Percentiles rank a stretch among this genome's conserved stretches.
Conservation (phyloP, 2,329 filamentous ascomycete genomes). For the Amauroascus niger region DNA sequence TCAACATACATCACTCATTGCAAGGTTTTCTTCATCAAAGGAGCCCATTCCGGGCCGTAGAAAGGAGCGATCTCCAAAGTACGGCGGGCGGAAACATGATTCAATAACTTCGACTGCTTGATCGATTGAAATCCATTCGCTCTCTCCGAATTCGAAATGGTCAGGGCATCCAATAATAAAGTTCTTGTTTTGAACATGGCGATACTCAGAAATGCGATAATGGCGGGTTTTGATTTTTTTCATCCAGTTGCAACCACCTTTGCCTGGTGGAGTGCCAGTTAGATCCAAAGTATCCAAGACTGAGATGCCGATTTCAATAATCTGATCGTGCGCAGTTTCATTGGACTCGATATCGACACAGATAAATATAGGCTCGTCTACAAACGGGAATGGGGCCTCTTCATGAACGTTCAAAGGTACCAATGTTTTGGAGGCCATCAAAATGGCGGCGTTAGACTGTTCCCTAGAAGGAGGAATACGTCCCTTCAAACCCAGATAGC, state of each 20-base stretch:
- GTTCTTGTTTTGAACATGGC: constrained; percentile 53
- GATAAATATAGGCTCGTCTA: constrained; percentile 58
- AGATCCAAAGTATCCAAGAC: constrained; percentile 63
- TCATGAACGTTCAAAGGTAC: constrained; percentile 38
- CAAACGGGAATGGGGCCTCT: constrained; percentile 40
- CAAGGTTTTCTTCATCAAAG: not conserved
- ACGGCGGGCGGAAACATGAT: constrained; percentile 49
- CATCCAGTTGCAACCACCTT: constrained; percentile 57
- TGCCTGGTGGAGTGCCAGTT: constrained; percentile 48
- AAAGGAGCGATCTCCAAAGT: constrained; percentile 30
- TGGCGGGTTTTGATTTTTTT: constrained; percentile 59
- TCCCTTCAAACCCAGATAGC: constrained; percentile 60
- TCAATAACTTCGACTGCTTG: constrained; percentile 42
- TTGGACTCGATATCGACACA: constrained; percentile 75
- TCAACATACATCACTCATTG: constrained; percentile 3
- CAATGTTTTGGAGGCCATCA: constrained; percentile 22
- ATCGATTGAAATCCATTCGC: constrained; percentile 44
- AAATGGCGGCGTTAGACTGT: constrained; percentile 19
- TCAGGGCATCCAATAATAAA: constrained; percentile 67
- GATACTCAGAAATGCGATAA: constrained; percentile 63
- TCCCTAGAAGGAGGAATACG: constrained; percentile 17
- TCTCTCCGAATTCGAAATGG: constrained; percentile 60
- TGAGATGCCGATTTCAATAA: constrained; percentile 82
- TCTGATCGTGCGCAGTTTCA: constrained; percentile 53
- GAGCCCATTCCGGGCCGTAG: not conserved